Evolutionary conservation across 208 protist genomes (phyloP), one percentile per base, ranked within the genome.

Genomic region (Trypanosomatidae sp.): DNA sequence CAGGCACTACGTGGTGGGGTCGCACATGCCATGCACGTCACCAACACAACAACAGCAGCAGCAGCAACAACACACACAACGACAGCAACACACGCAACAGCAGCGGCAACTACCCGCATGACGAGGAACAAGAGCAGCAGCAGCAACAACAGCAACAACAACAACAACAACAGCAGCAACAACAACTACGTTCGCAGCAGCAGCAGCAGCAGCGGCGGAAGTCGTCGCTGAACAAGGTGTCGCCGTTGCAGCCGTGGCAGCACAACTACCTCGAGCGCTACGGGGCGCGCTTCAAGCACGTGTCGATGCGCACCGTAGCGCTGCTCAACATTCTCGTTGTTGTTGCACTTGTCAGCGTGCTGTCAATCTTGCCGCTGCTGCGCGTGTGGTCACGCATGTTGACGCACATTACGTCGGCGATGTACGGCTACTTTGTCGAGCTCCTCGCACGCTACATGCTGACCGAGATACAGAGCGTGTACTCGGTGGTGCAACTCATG

Each of bases 321-420:
- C 40, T 32, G 25, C 22, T 33, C 27, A 41, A 25, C 37, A 39
- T 48, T n/a, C 6, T 43, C 39, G 22, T 25, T 2, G 7, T 23
- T 33, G 2, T 46, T 54, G 25, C 25, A 3, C 15, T 75, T 20
- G 49, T 78, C 15, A 51, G 55, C 4, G 20, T 51, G 13, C 43
- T 83, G 4, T 64, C 59, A 5, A 56, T 75, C 15, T 33, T 73
- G 20, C 73, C 73, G 21, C 39, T 83, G 8, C 45, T 63, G 41
- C 7, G 47, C 6, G 56, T 64, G 18, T 63, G 48, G 7, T 43
- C 43, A 3, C 57, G 47, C 7, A 30, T 56, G 21, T 45, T 61
- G 22, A 30, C 57, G 26, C 43, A 47, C 23, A 53, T 57, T 10
- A 54, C 60, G 2, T 45, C 37, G 2, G 47, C 50, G 7, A 38